Conservation (phyloP, 78 protist species). For the Pelomyxa schiedti region DNA sequence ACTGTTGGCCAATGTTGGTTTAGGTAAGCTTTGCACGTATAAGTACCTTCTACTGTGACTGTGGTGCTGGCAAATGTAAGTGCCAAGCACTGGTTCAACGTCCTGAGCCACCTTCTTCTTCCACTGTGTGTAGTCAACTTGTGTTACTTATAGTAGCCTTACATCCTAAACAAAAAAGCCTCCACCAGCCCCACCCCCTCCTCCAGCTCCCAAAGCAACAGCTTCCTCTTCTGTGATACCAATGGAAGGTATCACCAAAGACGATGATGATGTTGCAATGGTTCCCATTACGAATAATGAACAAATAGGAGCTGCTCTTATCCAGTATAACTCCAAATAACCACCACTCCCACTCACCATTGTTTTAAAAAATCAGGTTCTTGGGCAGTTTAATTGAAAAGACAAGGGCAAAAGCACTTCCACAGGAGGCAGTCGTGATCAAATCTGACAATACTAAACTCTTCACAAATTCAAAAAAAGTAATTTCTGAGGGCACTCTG, state of each 20-base stretch:
- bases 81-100: constrained; percentile 3
- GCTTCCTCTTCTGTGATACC: not conserved
- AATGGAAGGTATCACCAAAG: not conserved
- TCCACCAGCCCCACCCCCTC: not conserved
- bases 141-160: not conserved
- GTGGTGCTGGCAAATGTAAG: constrained; percentile 60
- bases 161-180: not conserved
- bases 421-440: not conserved
- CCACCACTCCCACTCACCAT: not conserved
- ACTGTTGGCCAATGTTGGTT: no score
- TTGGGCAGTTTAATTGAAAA: not conserved
- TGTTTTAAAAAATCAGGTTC: not conserved
- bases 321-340: not conserved
- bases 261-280: no score
- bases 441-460: no score
- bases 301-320: no score
- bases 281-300: no score
- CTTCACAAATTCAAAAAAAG: not conserved
- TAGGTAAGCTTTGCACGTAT: no score
- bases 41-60: constrained; percentile 72
- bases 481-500: not conserved
- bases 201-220: not conserved
- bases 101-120: no score
- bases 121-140: not conserved
- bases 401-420: not conserved